Evolutionary conservation across 495 filamentous ascomycete genomes (phyloP).

Genomic region (Penicillium chermesinum): DNA sequence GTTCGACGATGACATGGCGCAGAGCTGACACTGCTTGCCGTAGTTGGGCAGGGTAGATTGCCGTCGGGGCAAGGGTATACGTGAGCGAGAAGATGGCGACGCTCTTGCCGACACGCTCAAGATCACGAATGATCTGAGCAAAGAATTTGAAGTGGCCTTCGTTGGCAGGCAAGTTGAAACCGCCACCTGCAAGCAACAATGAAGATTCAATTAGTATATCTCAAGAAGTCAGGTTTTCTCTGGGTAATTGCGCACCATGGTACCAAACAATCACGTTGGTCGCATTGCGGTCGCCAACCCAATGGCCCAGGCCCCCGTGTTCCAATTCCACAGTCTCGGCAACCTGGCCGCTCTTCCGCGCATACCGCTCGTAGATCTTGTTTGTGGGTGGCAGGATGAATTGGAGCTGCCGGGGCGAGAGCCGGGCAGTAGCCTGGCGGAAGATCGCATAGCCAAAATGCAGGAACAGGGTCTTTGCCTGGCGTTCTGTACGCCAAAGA

Average conservation of each 20-base stretch:
- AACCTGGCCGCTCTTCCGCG: constrained; percentile 36
- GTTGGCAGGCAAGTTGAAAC: constrained; percentile 49
- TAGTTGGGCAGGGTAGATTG: constrained; percentile 56
- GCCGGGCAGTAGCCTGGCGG: constrained; percentile 28
- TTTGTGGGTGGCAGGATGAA: constrained; percentile 38
- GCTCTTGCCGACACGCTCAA: constrained; percentile 31
- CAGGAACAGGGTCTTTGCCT: constrained; percentile 31
- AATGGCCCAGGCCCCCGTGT: constrained; percentile 52
- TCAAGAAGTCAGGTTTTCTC: no score
- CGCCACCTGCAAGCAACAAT: constrained; percentile 45
- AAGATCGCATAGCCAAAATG: constrained; percentile 38
- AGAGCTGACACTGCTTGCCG: constrained; percentile 50
- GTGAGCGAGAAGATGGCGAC: constrained; percentile 49
- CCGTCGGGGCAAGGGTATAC: constrained; percentile 56
- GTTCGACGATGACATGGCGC: constrained; percentile 45
- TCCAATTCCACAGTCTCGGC: constrained; percentile 46
- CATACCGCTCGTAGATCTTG: constrained; percentile 43
- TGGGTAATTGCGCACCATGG: constrained; percentile 43
- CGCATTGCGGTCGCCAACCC: constrained; percentile 51
- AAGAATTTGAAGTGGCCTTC: constrained; percentile 51
- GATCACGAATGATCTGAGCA: constrained; percentile 35
- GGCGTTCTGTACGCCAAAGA: constrained; percentile 28
- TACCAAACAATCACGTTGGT: constrained; percentile 55
- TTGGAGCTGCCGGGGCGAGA: constrained; percentile 33
- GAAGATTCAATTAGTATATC: neutral